Conservation (phyloP, 176 grass and related monocot genomes). For the Saccharum spontaneum region DNA sequence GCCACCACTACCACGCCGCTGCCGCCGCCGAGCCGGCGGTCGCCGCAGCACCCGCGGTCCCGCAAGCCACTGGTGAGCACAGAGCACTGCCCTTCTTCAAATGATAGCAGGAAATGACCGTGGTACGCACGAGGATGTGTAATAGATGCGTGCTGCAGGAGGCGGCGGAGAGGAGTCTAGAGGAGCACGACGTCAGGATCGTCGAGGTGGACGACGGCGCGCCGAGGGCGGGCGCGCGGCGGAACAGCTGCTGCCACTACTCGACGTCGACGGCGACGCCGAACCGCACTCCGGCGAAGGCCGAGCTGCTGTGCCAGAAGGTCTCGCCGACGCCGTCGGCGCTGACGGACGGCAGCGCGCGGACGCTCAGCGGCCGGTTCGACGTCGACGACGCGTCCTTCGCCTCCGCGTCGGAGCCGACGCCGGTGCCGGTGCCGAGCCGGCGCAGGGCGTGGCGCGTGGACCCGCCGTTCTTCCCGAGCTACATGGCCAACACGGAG, state of each 20-base stretch:
- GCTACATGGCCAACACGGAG: conserved; percentile 81
- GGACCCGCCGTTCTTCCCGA: conserved; percentile 6
- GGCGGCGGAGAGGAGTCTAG: conserved; percentile 3
- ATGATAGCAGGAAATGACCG: not conserved
- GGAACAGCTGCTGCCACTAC: conserved; percentile 14
- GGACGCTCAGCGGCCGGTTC: conserved; percentile 48
- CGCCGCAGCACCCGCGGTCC: conserved; percentile 37
- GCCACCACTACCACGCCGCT: conserved; percentile 8
- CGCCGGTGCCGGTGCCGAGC: conserved; percentile 13
- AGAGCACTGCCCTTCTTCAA: not conserved
- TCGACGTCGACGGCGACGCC: not conserved
- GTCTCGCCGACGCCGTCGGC: conserved; percentile 44
- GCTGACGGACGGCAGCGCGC: conserved; percentile 47
- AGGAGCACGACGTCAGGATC: conserved; percentile 40
- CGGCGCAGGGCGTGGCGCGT: not conserved
- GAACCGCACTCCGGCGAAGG: conserved; percentile 16
- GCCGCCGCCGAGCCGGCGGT: conserved; percentile 29
- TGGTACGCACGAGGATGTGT: too few relatives aligned
- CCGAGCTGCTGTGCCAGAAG: conserved; percentile 14
- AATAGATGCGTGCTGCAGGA: not conserved
- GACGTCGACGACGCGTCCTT: conserved; percentile 43
- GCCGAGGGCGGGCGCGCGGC: not conserved
- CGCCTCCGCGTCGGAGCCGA: conserved; percentile 33
- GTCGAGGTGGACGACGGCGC: conserved; percentile 43
- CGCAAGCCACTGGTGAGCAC: conserved; percentile 30